Evolutionary conservation across 306 rosid genomes (phyloP).

Genomic region (Crotalaria pallida): DNA sequence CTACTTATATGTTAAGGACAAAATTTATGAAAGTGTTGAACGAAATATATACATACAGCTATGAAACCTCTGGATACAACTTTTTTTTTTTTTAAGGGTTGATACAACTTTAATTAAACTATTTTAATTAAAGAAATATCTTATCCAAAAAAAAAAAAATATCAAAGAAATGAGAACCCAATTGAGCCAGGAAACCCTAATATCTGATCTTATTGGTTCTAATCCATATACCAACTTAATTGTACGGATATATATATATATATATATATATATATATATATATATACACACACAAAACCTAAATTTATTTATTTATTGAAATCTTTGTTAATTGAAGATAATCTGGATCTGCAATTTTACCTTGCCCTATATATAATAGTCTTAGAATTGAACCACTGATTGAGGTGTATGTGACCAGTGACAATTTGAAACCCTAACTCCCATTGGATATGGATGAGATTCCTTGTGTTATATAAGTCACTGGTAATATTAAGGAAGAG

Average conservation of each 20-base stretch:
- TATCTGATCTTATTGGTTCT: background rate
- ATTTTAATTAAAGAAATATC: too few species aligned
- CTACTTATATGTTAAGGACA: background rate
- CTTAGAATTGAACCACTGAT: background rate
- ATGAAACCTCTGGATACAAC: background rate
- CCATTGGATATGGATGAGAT: background rate
- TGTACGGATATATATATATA: too few species aligned
- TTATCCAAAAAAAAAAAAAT: too few species aligned
- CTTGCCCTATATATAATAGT: background rate
- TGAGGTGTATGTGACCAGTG: background rate
- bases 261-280: too few species aligned
- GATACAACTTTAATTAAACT: too few species aligned
- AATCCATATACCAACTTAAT: background rate
- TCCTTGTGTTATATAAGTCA: background rate
- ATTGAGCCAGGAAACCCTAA: slow-evolving; percentile 14
- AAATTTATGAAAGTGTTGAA: background rate
- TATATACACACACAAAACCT: too few species aligned
- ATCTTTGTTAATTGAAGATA: too few species aligned
- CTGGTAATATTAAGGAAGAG: slow-evolving; percentile 16
- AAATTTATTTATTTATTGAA: too few species aligned
- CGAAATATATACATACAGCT: background rate
- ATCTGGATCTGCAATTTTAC: background rate
- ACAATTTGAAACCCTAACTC: slow-evolving; percentile 20
- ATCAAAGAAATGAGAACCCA: background rate
- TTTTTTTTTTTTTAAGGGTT: too few species aligned